Evolutionary conservation across 257 asterid species (phyloP), one percentile per base, ranked within the genome.

Genomic region (Primulina huaijiensis): DNA sequence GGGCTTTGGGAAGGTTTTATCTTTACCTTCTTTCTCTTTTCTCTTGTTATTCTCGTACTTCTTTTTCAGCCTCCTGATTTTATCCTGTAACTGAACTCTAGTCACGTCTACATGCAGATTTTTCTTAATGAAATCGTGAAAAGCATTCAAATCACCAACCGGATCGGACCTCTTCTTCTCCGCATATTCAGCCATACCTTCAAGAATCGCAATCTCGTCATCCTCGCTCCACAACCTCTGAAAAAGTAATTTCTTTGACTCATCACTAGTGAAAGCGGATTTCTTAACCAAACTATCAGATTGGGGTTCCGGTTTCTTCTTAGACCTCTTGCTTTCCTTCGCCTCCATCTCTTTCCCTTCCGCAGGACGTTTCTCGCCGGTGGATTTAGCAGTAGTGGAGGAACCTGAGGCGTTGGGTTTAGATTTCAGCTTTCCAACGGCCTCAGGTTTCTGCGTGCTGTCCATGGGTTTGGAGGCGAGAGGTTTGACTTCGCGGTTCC

Each of bases 181-280:
- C 8, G 59, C 8, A 17, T 79, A 87, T 12, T 88, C 94, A 16
- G 75, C 60, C 80, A 90, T 77, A 4, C 96, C 96, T 60, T 82
- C 52, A 1, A 88, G 64, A 17, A 87, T 70, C 2, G 11, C 87
- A 21, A 88, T 81, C 65, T 88, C 97, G 19, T 90, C 97, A 0
- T 82, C 90, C 37, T 88, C 89, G 30, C 84, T 85, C 85, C 85
- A 88, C 23, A 90, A 52, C 68, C 94, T 83, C 77, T 80, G 90
- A 35, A 90, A 85, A 55, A 75, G 60, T 60, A 52, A 55, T 68
- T 75, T 84, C 60, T 83, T 75, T 6, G 83, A 68, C 29, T 82
- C 85, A 2, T 58, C 84, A 12, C 11, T 8, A 27, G 52, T 7
- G 5, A 68, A 0, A 2, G 14, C 35, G 17, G 68, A 64, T 56